Base-by-base conservation (phyloP, 352 stramenopile genomes). In the Phytophthora parvispora region DNA sequence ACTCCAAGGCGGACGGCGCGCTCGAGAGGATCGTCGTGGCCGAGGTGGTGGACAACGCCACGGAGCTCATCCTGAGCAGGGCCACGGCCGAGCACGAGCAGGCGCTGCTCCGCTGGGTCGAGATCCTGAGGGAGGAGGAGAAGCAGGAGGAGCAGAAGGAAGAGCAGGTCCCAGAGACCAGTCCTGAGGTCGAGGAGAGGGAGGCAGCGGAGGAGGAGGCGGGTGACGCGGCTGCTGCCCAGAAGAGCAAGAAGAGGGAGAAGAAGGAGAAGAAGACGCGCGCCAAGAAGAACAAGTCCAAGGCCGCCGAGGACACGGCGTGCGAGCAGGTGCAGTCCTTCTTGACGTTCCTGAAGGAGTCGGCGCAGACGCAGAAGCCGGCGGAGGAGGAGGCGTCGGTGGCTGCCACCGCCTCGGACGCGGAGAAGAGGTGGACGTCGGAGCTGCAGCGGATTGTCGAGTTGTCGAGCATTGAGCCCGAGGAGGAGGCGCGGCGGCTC, bases 31-130 rank as follows among this genome's bases (percentile, higher is more conserved):
- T 80, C 18, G 73, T 90, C 16, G 66, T 81, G 50, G 64, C 69
- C 4, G 84, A 94, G 57, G 65, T 94, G 34, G 68, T 92, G 16
- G 84, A 94, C 28, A 81, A 80, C 50, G 74, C 83, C 43, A 94
- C 86, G 16, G 86, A 94, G 43, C 54, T 94, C 54, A 57, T 94
- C 42, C 64, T 92, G 31, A 84, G 81, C 38, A 77, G 82, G 56
- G 80, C 79, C 6, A 71, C 50, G 0, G 70, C 55, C 8, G 73
- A 70, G 1, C 62, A 91, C 6, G 60, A 83, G 13, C 10, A 22
- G 12, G 43, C 82, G 56, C 63, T 94, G 16, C 68, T 74, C 58
- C 55, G 68, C 7, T 94, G 86, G 86, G 45, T 75, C 25, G 64
- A 66, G n/a, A 60, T 90, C 10, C 69, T 85, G 20, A 52, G 54